These are phyloP conservation scores for Podila clonocystis DNA, from an alignment of 192 early-diverging fungal genomes.

Conservation along the genomic window DNA sequence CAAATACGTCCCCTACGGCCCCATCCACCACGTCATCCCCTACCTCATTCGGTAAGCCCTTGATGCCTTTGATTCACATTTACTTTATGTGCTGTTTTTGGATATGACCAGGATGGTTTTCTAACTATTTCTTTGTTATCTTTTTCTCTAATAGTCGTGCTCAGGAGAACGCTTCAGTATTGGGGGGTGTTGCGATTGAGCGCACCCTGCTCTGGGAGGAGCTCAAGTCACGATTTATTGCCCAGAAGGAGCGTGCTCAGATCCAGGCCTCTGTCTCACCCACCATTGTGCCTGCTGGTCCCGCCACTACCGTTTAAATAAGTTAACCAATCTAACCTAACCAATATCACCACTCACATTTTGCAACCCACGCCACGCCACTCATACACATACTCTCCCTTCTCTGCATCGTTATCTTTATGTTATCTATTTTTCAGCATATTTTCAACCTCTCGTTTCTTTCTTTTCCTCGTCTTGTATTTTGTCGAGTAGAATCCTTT, in stretches of 20 bases:
- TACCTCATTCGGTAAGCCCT: conserved; percentile 78
- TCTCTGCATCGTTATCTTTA: too few species aligned
- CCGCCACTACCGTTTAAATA: conserved; percentile 14
- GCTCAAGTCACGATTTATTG: conserved; percentile 51
- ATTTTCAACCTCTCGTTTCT: too few species aligned
- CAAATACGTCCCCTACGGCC: conserved; percentile 96
- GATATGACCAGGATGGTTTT: background rate
- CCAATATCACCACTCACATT: too few species aligned
- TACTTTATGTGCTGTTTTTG: background rate
- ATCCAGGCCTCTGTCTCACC: conserved; percentile 8
- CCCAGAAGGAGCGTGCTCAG: conserved; percentile 15
- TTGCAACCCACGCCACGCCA: too few species aligned
- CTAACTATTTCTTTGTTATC: background rate
- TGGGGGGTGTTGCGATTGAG: conserved; percentile 72
- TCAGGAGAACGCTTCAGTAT: conserved; percentile 90
- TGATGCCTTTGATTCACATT: background rate
- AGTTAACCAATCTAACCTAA: background rate
- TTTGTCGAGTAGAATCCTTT: too few species aligned
- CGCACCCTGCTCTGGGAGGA: conserved; percentile 65
- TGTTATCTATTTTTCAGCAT: too few species aligned
- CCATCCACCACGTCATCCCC: conserved; percentile 89
- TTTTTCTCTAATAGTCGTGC: conserved; percentile 63
- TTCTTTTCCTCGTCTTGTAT: too few species aligned
- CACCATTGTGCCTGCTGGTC: conserved; percentile 18
- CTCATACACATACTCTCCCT: too few species aligned